phyloP scores from a whole-genome alignment of 495 filamentous ascomycete species.

The Penicillium cataractarum region DNA sequence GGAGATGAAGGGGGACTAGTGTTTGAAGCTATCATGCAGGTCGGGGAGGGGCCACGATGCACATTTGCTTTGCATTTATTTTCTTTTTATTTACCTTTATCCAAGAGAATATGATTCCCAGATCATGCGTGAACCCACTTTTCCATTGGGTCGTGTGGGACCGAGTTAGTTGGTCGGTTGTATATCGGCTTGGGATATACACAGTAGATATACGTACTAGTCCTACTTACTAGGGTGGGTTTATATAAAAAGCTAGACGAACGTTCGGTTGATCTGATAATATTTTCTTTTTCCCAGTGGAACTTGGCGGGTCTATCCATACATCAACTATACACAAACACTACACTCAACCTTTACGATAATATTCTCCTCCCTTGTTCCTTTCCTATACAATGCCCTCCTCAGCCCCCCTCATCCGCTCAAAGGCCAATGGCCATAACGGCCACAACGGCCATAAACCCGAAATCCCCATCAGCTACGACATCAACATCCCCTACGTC shows the following conservation, averaged over 20 bases:
- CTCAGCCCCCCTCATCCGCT: slow-evolving; percentile 38
- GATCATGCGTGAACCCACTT: neutral
- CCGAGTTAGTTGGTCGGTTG: neutral
- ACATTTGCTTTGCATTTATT: neutral
- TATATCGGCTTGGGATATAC: slow-evolving; percentile 1
- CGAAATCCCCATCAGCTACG: slow-evolving; percentile 54
- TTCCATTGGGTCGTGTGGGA: neutral
- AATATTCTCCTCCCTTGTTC: neutral
- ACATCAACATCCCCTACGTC: slow-evolving; percentile 61
- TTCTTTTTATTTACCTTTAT: neutral
- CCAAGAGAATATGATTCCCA: neutral
- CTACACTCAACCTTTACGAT: too few relatives aligned
- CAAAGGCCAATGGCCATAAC: slow-evolving; percentile 30
- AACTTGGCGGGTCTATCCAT: slow-evolving; percentile 4
- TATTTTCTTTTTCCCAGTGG: slow-evolving; percentile 9
- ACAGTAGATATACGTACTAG: neutral
- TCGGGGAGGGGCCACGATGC: slow-evolving; percentile 1
- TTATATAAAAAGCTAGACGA: slow-evolving; percentile 4
- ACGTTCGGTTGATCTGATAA: slow-evolving; percentile 2
- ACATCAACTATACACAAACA: neutral
- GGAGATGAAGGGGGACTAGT: slow-evolving; percentile 18
- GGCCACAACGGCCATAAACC: slow-evolving; percentile 30
- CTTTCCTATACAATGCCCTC: slow-evolving; percentile 36
- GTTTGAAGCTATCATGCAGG: slow-evolving; percentile 13
- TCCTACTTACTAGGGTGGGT: neutral